Conservation (phyloP, 768 basidiomycete species). For the Leucocoprinus sp. region DNA sequence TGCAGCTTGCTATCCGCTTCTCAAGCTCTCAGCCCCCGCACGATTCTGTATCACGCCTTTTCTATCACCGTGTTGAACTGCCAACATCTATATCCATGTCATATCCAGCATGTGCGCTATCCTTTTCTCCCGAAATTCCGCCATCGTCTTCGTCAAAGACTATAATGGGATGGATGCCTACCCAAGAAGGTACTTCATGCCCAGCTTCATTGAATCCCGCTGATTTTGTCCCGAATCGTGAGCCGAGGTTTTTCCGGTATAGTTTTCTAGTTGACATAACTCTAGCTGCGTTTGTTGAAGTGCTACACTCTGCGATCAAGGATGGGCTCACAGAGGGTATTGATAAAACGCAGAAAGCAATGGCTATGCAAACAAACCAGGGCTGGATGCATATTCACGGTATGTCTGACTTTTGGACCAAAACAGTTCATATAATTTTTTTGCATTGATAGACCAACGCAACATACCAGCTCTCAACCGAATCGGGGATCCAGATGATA, state of each 20-base stretch:
- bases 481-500: conserved; percentile 80
- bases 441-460: conserved; percentile 46
- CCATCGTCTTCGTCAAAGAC: conserved; percentile 36
- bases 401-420: conserved; percentile 14
- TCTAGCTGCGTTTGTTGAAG: conserved; percentile 47
- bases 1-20: too few relatives aligned
- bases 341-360: conserved; percentile 60
- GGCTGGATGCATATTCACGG: conserved; percentile 90
- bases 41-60: conserved; percentile 63
- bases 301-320: conserved; percentile 55
- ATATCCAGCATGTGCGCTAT: conserved; percentile 52
- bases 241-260: conserved; percentile 16
- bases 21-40: conserved; percentile 20
- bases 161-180: conserved; percentile 68
- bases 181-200: conserved; percentile 16
- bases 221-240: conserved; percentile 70
- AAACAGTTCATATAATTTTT: neutral
- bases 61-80: conserved; percentile 55
- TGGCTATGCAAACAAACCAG: conserved; percentile 53
- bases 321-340: conserved; percentile 44
- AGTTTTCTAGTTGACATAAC: neutral
- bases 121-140: conserved; percentile 47
- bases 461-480: conserved; percentile 69
- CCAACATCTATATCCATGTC: conserved; percentile 39
- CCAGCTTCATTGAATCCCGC: conserved; percentile 36